Base-by-base conservation (phyloP, 768 basidiomycete species). In the Mrakia frigida region DNA sequence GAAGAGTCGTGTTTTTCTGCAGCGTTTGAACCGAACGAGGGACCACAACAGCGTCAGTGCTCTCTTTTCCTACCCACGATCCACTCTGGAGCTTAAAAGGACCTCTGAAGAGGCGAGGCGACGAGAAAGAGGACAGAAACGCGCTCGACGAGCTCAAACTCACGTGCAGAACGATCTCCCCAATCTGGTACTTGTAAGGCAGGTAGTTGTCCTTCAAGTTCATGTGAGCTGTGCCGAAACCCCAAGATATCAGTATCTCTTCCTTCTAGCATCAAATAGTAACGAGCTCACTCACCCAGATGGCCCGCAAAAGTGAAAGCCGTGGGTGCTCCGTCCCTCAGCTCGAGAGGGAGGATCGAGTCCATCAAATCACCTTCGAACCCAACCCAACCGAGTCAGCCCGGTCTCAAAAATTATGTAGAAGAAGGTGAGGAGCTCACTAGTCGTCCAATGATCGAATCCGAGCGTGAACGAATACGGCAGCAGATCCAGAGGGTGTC, bases 251-350 rank as follows among this genome's bases (percentile, higher is more conserved):
- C n/a, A 61, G 67, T 33, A 2, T n/a, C 10, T 21, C 0, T 4
- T 13, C 31, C 1, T 0, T 21, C 4, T 0, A 5, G 28, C 39
- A n/a, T 4, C 7, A 11, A 11, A 37, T 16, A 75, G 16, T 61
- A 2, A 1, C 73, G 28, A 60, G 2, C 41, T 5, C 70, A 56
- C 88, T 73, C 80, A 92, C 94, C 95, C 70, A 99, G 89, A 83
- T 99, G 97, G 0, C 96, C 96, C 0, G 89, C 92, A 73, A 88
- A 87, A 11, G 95, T 90, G 84, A 94, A 98, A 0, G 93, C 92
- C 0, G 89, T 88, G 0, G 97, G 97, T 0, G 92, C 89, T 25
- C 90, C 91, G 60, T 91, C 89, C 31, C 88, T 86, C 9, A 95
- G 86, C 39, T 90, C 87, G 79, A 91, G 87, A 0, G 96, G 97